Evolutionary conservation across 371 early-diverging fungal species (phyloP), one percentile per base, ranked within the genome.

Genomic region (Syncephalis fuscata): DNA sequence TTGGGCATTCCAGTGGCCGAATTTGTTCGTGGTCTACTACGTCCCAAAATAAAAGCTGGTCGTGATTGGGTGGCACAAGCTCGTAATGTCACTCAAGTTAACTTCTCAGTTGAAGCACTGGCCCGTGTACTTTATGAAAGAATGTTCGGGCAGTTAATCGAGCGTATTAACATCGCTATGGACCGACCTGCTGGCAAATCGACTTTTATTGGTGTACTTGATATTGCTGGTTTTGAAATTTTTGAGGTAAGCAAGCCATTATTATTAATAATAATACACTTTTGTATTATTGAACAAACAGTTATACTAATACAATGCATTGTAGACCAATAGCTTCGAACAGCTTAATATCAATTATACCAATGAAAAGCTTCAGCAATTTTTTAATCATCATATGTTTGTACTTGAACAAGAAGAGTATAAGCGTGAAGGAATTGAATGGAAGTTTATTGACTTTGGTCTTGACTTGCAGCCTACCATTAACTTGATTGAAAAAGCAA

Each of bases 331-430:
- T 67, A 89, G 92, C 5, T 99, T 98, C 62, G 99, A 99, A 66
- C 98, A 99, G 71, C 91, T 99, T 63, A 96, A 93, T 63, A 99
- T 99, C 71, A 99, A 99, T 68, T 99, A 99, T 65, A 97, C 99
- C 27, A 99, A 99, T 62, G 97, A 88, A 63, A 95, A 93, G 69
- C 68, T 97, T 43, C 96, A 99, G 65, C 98, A 99, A 60, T 90
- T 72, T 65, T 97, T 97, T 56, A 88, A 88, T 66, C 80, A 78
- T 55, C 84, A 86, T 50, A 88, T 90, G 52, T 90, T 96, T 67
- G 84, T 91, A 67, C 64, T 92, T 27, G 93, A 93, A 60, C 93
- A 97, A 63, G 89, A 92, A 57, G 90, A 90, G 62, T 98, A 98
- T 59, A 75, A 87, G n/a, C 75, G 81, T 24, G 94, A 90, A 64